Percentiles rank a stretch among this genome's conserved stretches.
phyloP scores from a whole-genome alignment of 2,329 filamentous ascomycete species.

The Fusarium armeniacum region DNA sequence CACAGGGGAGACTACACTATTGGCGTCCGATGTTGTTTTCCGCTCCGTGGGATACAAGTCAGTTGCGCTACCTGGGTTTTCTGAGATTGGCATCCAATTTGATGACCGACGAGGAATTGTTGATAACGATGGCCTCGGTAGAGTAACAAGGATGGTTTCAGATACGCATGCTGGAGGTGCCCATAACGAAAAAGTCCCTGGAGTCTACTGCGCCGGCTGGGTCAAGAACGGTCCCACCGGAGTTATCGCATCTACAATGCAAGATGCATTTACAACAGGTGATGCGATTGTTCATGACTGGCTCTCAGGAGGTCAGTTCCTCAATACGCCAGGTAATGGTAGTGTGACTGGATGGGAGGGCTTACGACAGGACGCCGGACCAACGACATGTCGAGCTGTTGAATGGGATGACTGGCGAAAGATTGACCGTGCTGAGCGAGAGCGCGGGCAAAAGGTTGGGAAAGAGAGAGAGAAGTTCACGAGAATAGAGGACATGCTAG shows the following conservation, averaged over 20 bases:
- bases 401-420: conserved; percentile 86
- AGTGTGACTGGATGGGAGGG: conserved; percentile 78
- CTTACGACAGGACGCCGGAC: conserved; percentile 70
- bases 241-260: conserved; percentile 96
- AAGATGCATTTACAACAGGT: conserved; percentile 90
- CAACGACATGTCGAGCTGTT: conserved; percentile 72
- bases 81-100: conserved; percentile 81
- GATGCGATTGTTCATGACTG: conserved; percentile 89
- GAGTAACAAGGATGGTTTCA: conserved; percentile 66
- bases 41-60: conserved; percentile 97
- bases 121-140: conserved; percentile 83
- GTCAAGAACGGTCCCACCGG: conserved; percentile 95
- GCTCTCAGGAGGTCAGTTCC: conserved; percentile 61
- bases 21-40: conserved; percentile 82
- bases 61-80: conserved; percentile 79
- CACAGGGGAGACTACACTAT: conserved; percentile 63
- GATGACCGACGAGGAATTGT: conserved; percentile 81
- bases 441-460: conserved; percentile 73
- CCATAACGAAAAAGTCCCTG: conserved; percentile 66
- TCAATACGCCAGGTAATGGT: conserved; percentile 44
- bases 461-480: conserved; percentile 84
- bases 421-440: conserved; percentile 84
- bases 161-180: conserved; percentile 49
- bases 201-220: conserved; percentile 95
- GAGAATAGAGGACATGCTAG: conserved; percentile 69